Conservation (phyloP, 306 rosid species). For the Sesbania bispinosa region DNA sequence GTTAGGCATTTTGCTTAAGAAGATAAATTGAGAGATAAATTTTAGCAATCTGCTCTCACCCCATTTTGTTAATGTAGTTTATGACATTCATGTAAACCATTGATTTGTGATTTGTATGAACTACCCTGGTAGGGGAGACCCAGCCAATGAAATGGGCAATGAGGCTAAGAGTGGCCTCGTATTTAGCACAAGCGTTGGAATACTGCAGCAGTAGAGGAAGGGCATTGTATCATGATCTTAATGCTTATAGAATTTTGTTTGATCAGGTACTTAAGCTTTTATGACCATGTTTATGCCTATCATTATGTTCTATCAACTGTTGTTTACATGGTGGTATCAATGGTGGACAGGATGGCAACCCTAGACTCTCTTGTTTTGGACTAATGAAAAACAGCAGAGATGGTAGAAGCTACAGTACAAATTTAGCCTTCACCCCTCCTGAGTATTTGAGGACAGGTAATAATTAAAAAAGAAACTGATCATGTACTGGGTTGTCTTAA, state of each 20-base stretch:
- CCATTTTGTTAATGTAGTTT: conserved; percentile 1
- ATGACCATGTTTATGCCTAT: conserved; percentile 6
- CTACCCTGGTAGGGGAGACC: conserved; percentile 67
- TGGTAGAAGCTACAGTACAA: conserved; percentile 94
- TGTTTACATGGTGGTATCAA: conserved; percentile 9
- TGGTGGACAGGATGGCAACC: conserved; percentile 75
- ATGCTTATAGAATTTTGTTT: conserved; percentile 93
- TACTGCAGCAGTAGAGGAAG: conserved; percentile 85
- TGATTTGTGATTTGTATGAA: conserved; percentile 33
- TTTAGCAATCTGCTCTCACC: conserved; percentile 7
- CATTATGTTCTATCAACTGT: conserved; percentile 1
- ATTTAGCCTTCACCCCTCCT: conserved; percentile 98
- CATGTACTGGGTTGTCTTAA: not conserved
- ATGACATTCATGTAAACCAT: not conserved
- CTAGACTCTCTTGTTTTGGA: conserved; percentile 96
- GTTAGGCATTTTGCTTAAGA: conserved; percentile 10
- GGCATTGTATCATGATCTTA: conserved; percentile 93
- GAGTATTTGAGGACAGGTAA: conserved; percentile 96
- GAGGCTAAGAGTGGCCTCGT: conserved; percentile 97
- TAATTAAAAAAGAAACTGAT: not conserved
- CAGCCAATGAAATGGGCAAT: conserved; percentile 99
- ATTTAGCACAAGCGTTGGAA: conserved; percentile 93
- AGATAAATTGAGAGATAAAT: not conserved
- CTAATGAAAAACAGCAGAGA: conserved; percentile 99
- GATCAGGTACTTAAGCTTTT: conserved; percentile 56